Evolutionary conservation across 257 asterid genomes (phyloP), one percentile per base, ranked within the genome.

Genomic region (Forsythia viridissima): DNA sequence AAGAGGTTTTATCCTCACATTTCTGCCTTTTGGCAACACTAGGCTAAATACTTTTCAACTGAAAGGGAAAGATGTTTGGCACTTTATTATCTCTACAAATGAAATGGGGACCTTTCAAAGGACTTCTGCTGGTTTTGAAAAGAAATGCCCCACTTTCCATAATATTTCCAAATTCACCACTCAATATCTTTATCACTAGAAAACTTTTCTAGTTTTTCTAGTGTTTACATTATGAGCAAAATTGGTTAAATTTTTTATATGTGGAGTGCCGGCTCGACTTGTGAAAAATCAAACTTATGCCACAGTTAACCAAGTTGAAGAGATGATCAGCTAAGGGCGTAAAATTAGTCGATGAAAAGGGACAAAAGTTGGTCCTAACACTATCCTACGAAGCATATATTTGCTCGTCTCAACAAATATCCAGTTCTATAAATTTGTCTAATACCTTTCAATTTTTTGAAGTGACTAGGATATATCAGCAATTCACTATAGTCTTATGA

Each of bases 11-110:
- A 75, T 77, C 78, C 73, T 67, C 71, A 30, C 38, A 69, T 85
- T 82, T 80, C 68, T 51, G 78, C 34, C 80, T 81, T 84, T 84
- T 79, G 79, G 83, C 77, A 65, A 77, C 76, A 61, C 68, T 69
- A 37, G 76, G 57, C 63, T 68, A 76, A 77, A 75, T 48, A 70
- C 65, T 68, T 83, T 80, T 67, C 80, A 34, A 57, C 15, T 74
- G 74, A 80, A 73, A 77, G 73, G 24, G 79, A 79, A 51, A 42
- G 81, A 71, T 48, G 30, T 79, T 80, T 76, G 73, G 39, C 44
- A 69, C 72, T 80, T 81, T 79, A 13, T 41, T 68, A 61, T 82
- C 79, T 66, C 18, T 30, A 36, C 52, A 77, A 66, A 30, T 24
- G 70, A 77, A 66, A 30, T 24, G 70, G 82, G 83, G 81, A 77